Percentiles rank a stretch among this genome's conserved stretches.
Evolutionary conservation across 225 moss, liverwort and hornwort species (phyloP).

Genomic region (Physcomitrium patens): DNA sequence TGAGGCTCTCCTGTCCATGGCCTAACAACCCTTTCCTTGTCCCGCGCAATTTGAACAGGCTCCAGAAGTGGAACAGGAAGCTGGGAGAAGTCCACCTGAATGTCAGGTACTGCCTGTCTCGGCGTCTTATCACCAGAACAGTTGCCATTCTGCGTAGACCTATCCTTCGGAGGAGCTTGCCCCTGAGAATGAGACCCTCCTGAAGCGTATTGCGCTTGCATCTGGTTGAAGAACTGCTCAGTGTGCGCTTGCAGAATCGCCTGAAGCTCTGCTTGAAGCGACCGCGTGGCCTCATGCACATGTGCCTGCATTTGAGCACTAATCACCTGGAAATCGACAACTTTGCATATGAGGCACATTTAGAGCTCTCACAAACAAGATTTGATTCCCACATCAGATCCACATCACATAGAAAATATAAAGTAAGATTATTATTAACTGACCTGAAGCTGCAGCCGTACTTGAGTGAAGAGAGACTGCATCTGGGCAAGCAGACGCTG

Average conservation of each 20-base stretch:
- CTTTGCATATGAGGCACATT: background rate
- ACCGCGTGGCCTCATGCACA: slow-evolving; percentile 54
- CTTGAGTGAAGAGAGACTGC: slow-evolving; percentile 51
- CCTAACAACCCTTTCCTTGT: slow-evolving; percentile 41
- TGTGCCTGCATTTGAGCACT: slow-evolving; percentile 58
- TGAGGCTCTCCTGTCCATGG: slow-evolving; percentile 35
- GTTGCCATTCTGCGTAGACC: slow-evolving; percentile 32
- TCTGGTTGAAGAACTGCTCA: slow-evolving; percentile 45
- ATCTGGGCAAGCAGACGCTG: slow-evolving; percentile 50
- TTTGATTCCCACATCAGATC: slow-evolving; percentile 5
- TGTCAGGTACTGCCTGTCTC: slow-evolving; percentile 36
- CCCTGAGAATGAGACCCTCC: slow-evolving; percentile 31
- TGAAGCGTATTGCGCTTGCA: slow-evolving; percentile 35
- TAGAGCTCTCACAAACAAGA: background rate
- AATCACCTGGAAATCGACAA: slow-evolving; percentile 33
- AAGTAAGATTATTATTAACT: background rate
- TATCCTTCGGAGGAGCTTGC: slow-evolving; percentile 34
- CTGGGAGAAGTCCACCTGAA: slow-evolving; percentile 50
- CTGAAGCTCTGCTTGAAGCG: slow-evolving; percentile 55
- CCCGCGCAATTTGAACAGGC: slow-evolving; percentile 35
- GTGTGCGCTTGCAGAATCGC: slow-evolving; percentile 46
- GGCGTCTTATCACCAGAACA: slow-evolving; percentile 33
- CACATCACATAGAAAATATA: background rate
- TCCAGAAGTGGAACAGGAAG: slow-evolving; percentile 46
- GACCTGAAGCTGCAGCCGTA: slow-evolving; percentile 52